Conservation (phyloP, 768 basidiomycete genomes). For the Podaxis mareebaensis region DNA sequence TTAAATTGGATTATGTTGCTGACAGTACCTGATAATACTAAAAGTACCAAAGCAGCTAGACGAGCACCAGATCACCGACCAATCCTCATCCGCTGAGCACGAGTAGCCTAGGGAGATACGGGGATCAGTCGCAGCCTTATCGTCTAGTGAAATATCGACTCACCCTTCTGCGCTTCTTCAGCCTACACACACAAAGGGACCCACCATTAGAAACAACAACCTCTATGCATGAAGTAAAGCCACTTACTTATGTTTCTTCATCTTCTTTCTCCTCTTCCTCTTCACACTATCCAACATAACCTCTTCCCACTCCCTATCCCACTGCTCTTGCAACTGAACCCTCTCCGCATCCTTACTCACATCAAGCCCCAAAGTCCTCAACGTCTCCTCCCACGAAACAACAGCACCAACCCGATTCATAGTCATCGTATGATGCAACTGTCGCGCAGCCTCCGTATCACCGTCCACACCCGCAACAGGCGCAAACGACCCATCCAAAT, state of each 20-base stretch:
- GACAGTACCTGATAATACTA: background rate
- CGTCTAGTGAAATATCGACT: slow-evolving; percentile 23
- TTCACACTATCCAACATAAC: slow-evolving; percentile 79
- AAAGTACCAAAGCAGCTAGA: background rate
- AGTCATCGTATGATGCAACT: slow-evolving; percentile 74
- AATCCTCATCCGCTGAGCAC: slow-evolving; percentile 11
- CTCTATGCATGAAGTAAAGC: slow-evolving; percentile 7
- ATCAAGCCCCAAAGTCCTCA: slow-evolving; percentile 65
- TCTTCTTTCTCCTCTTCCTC: slow-evolving; percentile 89
- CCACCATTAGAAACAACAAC: slow-evolving; percentile 4
- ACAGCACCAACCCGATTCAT: slow-evolving; percentile 63
- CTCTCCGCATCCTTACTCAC: slow-evolving; percentile 49
- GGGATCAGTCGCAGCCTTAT: background rate
- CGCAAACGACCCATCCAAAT: slow-evolving; percentile 26
- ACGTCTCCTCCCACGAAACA: slow-evolving; percentile 66
- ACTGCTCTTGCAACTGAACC: slow-evolving; percentile 50
- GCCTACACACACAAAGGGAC: slow-evolving; percentile 42
- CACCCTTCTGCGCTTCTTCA: slow-evolving; percentile 90
- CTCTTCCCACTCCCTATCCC: slow-evolving; percentile 61
- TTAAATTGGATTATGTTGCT: background rate
- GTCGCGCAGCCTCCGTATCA: slow-evolving; percentile 78
- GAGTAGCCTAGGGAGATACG: slow-evolving; percentile 4
- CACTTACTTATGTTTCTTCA: slow-evolving; percentile 94
- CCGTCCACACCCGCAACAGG: slow-evolving; percentile 63
- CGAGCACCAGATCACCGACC: background rate